Conservation (phyloP, 1,284 basidiomycete genomes). For the Austropuccinia psidii region DNA sequence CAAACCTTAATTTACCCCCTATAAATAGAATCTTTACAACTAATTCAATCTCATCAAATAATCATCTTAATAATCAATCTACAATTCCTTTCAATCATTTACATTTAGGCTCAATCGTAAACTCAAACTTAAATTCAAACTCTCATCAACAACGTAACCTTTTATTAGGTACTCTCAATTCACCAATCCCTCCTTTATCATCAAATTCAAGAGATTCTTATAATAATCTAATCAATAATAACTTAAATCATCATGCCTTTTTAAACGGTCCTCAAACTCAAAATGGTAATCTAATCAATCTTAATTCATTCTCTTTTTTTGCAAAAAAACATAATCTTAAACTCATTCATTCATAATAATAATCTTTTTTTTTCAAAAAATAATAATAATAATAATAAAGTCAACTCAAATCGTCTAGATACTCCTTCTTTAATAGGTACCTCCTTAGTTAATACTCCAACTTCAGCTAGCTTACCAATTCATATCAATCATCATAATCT, state of each 20-base stretch:
- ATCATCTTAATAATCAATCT: not conserved
- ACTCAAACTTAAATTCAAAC: slow-evolving; percentile 18
- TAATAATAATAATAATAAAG: not conserved
- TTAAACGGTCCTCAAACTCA: not conserved
- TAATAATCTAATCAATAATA: not conserved
- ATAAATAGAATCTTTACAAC: too few relatives aligned
- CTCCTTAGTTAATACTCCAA: slow-evolving; percentile 11
- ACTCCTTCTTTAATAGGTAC: slow-evolving; percentile 7
- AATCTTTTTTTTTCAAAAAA: not conserved
- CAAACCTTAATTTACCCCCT: too few relatives aligned
- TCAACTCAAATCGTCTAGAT: slow-evolving; percentile 1
- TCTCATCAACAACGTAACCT: slow-evolving; percentile 31
- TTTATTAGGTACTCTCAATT: slow-evolving; percentile 24
- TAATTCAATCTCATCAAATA: too few relatives aligned
- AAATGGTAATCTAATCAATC: slow-evolving; percentile 5
- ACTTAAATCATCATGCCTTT: too few relatives aligned
- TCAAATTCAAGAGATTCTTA: slow-evolving; percentile 2
- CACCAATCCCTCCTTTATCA: slow-evolving; percentile 8
- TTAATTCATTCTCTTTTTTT: not conserved
- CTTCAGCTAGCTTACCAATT: not conserved
- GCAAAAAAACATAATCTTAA: not conserved
- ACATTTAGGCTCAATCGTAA: slow-evolving; percentile 16
- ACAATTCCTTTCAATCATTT: slow-evolving; percentile 5
- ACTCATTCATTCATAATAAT: not conserved
- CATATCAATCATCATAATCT: not conserved